phyloP scores from a whole-genome alignment of 176 grass and related monocot genomes.

The Musa troglodytarum region DNA sequence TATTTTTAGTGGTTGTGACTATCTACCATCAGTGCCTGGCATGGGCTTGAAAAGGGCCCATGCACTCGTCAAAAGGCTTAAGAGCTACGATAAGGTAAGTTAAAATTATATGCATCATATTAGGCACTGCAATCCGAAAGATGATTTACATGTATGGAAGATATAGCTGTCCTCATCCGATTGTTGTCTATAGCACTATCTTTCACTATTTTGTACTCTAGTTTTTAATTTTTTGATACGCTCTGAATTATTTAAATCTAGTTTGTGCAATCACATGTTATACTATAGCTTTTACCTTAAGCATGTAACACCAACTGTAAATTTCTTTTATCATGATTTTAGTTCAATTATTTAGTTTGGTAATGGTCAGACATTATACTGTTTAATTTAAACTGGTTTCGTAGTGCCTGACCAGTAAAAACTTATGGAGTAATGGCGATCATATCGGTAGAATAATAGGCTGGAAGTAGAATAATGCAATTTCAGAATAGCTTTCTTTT shows the following conservation, averaged over 20 bases:
- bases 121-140: neutral
- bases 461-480: neutral
- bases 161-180: neutral
- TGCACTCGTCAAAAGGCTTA: slow-evolving; percentile 66
- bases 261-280: neutral
- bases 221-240: neutral
- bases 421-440: too few species aligned
- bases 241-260: neutral
- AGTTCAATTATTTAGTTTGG: too few species aligned
- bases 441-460: neutral
- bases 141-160: neutral
- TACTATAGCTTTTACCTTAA: neutral
- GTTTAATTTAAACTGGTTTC: too few species aligned
- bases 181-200: neutral
- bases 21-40: slow-evolving; percentile 80
- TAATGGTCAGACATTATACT: too few species aligned
- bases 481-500: neutral
- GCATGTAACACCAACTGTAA: too few species aligned
- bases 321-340: too few species aligned
- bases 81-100: slow-evolving; percentile 78
- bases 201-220: neutral
- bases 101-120: neutral
- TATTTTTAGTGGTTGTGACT: slow-evolving; percentile 97
- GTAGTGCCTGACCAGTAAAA: too few species aligned
- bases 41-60: slow-evolving; percentile 96